A percentile compares a stretch with the other conserved stretches of the same genome.
phyloP scores from a whole-genome alignment of 1,284 basidiomycete genomes.

The Marasmius sp. region DNA sequence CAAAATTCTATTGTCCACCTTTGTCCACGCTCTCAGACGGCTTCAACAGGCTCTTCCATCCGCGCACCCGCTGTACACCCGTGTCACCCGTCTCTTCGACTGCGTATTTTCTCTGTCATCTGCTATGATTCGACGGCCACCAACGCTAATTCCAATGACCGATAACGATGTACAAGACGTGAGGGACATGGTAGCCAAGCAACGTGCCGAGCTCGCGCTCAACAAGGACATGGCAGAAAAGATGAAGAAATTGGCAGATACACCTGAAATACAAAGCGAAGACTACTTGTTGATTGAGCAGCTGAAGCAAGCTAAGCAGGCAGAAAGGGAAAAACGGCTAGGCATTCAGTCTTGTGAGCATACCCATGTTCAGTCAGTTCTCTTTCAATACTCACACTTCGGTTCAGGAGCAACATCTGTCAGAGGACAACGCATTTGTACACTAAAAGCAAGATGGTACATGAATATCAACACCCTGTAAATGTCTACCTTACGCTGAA shows the following conservation, averaged over 20 bases:
- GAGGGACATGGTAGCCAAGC: conserved; percentile 56
- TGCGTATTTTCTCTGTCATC: background rate
- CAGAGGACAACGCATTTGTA: background rate
- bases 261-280: conserved; percentile 37
- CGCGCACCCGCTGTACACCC: background rate
- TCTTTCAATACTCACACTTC: background rate
- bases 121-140: conserved; percentile 71
- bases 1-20: background rate
- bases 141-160: conserved; percentile 71
- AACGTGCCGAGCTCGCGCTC: conserved; percentile 44
- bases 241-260: conserved; percentile 45
- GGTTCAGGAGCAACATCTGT: background rate
- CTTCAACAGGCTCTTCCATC: background rate
- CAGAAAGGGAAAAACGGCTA: conserved; percentile 38
- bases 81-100: background rate
- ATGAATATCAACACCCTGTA: background rate
- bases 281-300: conserved; percentile 40
- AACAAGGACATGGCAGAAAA: conserved; percentile 40
- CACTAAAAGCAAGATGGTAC: background rate
- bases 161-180: conserved; percentile 76
- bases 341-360: conserved; percentile 38
- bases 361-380: no score
- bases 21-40: background rate
- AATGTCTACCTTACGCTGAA: conserved; percentile 13
- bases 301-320: conserved; percentile 26